Evolutionary conservation across 768 basidiomycete genomes (phyloP), one percentile per base, ranked within the genome.

Genomic region (Amylocystis lapponica): DNA sequence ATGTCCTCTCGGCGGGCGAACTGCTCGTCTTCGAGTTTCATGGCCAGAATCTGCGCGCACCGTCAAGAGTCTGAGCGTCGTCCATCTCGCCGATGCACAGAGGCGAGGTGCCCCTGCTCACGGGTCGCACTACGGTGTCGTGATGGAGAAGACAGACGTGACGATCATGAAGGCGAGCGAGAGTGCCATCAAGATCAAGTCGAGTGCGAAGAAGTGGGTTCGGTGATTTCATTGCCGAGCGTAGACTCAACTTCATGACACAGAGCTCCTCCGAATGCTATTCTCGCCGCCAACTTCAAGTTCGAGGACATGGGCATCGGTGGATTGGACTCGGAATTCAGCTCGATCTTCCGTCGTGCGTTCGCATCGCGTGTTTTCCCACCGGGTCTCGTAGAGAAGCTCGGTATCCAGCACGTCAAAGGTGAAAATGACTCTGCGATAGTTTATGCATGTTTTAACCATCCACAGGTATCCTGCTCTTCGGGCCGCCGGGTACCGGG

Each of bases 221-320:
- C 4, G 14, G 10, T 36, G 11, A 30, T 34, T 23, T 34, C 23
- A n/a, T n/a, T n/a, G n/a, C n/a, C n/a, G n/a, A n/a, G 3, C 17
- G 10, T 25, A 32, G 10, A 37, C 19, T 13, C 47, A 27, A 36
- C 16, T 36, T 17, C 3, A 5, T n/a, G 8, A 11, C 46, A 41
- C 36, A 94, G 91, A 54, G 80, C 89, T 0, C 83, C 92, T 5
- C 81, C 93, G 6, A 98, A 97, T 60, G 92, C 96, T 1, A 95
- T 99, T 53, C 76, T 99, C 9, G 83, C 92, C 0, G 92, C 96
- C 1, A 97, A 97, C 66, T 99, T 99, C 78, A 98, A 96, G 65
- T 99, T 99, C 49, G 89, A 95, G 58, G 96, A 99, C 62, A 98
- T 99, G 95, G 96, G 96, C 14, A 98, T 99, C 56, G 96, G 96